phyloP scores from a whole-genome alignment of 169 alveolate species.

The Eimeria sp. region DNA sequence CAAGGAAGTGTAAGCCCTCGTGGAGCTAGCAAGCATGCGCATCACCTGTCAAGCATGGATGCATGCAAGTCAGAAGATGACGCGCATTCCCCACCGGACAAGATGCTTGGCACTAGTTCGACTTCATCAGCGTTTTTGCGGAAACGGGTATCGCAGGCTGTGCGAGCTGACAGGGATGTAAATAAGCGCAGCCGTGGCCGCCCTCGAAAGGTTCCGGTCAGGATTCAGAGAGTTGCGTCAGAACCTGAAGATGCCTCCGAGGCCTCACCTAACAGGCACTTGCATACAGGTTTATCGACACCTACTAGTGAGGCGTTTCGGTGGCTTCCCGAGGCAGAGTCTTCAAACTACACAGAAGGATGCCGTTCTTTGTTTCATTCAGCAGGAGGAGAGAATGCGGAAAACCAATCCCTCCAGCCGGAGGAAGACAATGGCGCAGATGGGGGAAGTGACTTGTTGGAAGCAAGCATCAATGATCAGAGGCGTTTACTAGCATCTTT shows the following conservation, averaged over 20 bases:
- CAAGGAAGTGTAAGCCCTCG: slow-evolving; percentile 45
- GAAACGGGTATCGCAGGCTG: slow-evolving; percentile 33
- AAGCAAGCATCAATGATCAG: slow-evolving; percentile 16
- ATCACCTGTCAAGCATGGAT: slow-evolving; percentile 22
- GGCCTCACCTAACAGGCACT: slow-evolving; percentile 25
- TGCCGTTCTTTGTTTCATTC: slow-evolving; percentile 29
- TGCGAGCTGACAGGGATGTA: slow-evolving; percentile 42
- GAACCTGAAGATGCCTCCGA: slow-evolving; percentile 46
- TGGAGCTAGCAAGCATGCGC: slow-evolving; percentile 2
- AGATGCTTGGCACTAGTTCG: slow-evolving; percentile 34
- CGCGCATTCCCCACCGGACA: slow-evolving; percentile 25
- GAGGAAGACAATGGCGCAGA: slow-evolving; percentile 21
- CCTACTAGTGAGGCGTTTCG: slow-evolving; percentile 54
- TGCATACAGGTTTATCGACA: slow-evolving; percentile 36
- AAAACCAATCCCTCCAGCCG: slow-evolving; percentile 8
- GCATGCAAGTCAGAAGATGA: slow-evolving; percentile 71
- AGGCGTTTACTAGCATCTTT: slow-evolving; percentile 30
- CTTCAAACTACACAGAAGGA: slow-evolving; percentile 8
- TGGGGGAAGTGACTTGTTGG: slow-evolving; percentile 25
- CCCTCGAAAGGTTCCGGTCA: slow-evolving; percentile 37
- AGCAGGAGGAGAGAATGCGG: slow-evolving; percentile 13
- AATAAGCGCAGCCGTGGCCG: slow-evolving; percentile 71
- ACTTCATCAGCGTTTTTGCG: slow-evolving; percentile 40
- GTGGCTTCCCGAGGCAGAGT: slow-evolving; percentile 61
- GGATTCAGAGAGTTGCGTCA: slow-evolving; percentile 12